These are phyloP conservation scores for Lepraria neglecta DNA, from an alignment of 495 filamentous ascomycete genomes.

Conservation along the genomic window DNA sequence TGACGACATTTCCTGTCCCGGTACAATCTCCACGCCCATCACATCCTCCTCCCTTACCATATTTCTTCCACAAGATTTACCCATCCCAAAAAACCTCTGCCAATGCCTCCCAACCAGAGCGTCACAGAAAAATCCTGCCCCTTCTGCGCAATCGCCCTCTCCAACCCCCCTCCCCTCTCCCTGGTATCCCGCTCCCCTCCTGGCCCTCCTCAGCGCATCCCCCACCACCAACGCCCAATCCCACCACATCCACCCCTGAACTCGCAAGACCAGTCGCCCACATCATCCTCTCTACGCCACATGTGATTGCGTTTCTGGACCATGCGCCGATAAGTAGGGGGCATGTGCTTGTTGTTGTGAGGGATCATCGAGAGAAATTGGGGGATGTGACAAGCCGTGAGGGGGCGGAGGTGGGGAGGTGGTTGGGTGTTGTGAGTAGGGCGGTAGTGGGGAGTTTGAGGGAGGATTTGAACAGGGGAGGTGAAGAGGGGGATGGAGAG, in stretches of 20 bases:
- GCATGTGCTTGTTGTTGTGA: slow-evolving; percentile 70
- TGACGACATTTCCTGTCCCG: too few species aligned
- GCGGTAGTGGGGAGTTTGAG: slow-evolving; percentile 54
- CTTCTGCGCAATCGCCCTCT: slow-evolving; percentile 58
- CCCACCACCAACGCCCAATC: slow-evolving; percentile 32
- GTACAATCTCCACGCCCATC: too few species aligned
- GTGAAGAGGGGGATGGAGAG: slow-evolving; percentile 48
- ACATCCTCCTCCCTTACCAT: background rate
- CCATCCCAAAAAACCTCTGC: background rate
- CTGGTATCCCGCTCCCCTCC: slow-evolving; percentile 16
- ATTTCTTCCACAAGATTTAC: background rate
- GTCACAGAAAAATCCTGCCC: slow-evolving; percentile 42
- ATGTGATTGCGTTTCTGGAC: slow-evolving; percentile 80
- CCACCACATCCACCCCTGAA: slow-evolving; percentile 41
- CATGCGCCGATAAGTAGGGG: slow-evolving; percentile 76
- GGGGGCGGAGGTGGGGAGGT: slow-evolving; percentile 57
- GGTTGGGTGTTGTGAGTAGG: slow-evolving; percentile 67
- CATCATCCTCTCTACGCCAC: slow-evolving; percentile 64
- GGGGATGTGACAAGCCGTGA: slow-evolving; percentile 53
- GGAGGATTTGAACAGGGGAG: slow-evolving; percentile 29
- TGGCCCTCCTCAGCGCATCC: slow-evolving; percentile 29
- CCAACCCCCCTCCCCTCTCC: slow-evolving; percentile 31
- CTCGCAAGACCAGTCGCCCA: slow-evolving; percentile 45
- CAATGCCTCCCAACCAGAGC: slow-evolving; percentile 26
- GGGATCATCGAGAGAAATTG: slow-evolving; percentile 64